Evolutionary conservation across 192 early-diverging fungal species (phyloP).

Genomic region (Entomortierella lignicola): DNA sequence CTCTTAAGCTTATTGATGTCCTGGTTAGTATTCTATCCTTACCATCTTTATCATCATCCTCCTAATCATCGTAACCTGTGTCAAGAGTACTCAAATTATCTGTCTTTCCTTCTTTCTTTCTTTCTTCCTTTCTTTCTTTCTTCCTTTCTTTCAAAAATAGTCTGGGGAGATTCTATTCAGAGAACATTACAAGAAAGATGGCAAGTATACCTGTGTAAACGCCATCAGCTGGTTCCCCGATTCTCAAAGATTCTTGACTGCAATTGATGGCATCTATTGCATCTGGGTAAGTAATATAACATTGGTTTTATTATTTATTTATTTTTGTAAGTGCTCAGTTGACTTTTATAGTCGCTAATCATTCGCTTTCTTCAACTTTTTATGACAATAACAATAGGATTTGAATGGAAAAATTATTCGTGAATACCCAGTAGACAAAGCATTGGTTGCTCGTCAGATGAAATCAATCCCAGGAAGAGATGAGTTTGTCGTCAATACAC

Average conservation of each 20-base stretch:
- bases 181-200: not conserved
- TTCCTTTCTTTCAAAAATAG: not conserved
- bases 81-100: too few relatives aligned
- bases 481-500: constrained; percentile 2
- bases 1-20: constrained; percentile 11
- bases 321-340: not conserved
- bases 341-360: too few relatives aligned
- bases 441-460: not conserved
- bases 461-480: constrained; percentile 23
- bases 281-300: constrained; percentile 15
- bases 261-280: constrained; percentile 3
- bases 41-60: too few relatives aligned
- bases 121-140: not conserved
- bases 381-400: constrained; percentile 1
- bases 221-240: constrained; percentile 30
- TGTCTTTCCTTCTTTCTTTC: too few relatives aligned
- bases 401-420: constrained; percentile 8
- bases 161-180: constrained; percentile 14
- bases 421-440: not conserved
- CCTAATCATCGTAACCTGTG: too few relatives aligned
- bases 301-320: not conserved
- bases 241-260: constrained; percentile 14
- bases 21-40: constrained; percentile 2
- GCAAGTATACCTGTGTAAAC: not conserved
- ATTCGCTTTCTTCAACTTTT: constrained; percentile 5